Conservation (phyloP, 2,329 filamentous ascomycete species). For the Huntiella moniliformis region DNA sequence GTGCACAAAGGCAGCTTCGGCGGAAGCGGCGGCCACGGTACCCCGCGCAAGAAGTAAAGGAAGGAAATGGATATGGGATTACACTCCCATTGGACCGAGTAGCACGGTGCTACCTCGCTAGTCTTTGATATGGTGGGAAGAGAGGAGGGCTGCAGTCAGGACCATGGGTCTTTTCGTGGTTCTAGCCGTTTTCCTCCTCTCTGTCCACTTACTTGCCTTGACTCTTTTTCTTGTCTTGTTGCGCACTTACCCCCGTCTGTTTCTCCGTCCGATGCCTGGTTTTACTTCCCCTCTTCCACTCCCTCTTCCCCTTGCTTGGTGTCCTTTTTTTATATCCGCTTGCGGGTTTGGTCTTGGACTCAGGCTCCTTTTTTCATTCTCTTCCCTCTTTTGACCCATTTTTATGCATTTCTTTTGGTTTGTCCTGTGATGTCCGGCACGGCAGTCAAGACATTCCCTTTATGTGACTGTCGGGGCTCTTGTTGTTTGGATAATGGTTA, state of each 20-base stretch:
- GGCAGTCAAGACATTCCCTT: neutral
- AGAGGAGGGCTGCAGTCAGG: neutral
- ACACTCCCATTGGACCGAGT: neutral
- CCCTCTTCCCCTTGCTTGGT: neutral
- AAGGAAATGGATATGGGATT: neutral
- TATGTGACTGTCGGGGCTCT: neutral
- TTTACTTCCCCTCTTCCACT: neutral
- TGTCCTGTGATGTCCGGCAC: neutral
- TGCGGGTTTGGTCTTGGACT: neutral
- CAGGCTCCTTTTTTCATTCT: neutral
- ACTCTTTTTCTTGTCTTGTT: constrained; percentile 3
- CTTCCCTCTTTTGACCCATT: neutral
- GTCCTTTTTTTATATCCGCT: neutral
- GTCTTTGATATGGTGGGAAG: too few species aligned
- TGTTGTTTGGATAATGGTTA: neutral
- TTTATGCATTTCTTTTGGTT: neutral
- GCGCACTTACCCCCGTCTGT: neutral
- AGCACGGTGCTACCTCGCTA: too few species aligned
- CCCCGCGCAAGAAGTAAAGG: constrained; percentile 13
- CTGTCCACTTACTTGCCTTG: neutral
- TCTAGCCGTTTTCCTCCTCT: neutral
- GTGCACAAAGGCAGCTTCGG: constrained; percentile 51
- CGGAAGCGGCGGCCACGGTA: constrained; percentile 16
- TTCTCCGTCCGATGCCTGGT: neutral
- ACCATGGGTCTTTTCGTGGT: too few species aligned